Evolutionary conservation across 352 stramenopile species (phyloP).

Genomic region (Globisporangium heterothallicum): DNA sequence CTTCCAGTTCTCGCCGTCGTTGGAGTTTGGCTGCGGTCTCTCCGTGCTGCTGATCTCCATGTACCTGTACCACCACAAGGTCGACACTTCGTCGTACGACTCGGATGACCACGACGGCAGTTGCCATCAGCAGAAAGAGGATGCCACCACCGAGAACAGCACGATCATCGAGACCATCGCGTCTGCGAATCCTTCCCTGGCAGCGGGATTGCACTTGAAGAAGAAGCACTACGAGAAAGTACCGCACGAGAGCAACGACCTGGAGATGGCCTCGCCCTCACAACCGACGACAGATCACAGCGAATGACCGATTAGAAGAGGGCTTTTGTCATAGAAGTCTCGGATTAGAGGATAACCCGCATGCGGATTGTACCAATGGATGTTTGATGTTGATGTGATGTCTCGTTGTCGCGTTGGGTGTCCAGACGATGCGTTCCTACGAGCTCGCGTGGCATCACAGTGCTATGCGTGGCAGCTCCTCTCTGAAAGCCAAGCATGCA

Average conservation of each 20-base stretch:
- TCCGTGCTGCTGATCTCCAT: slow-evolving; percentile 80
- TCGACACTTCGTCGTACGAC: slow-evolving; percentile 20
- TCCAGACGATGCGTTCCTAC: too few species aligned
- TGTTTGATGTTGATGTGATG: too few species aligned
- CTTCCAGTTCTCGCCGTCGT: slow-evolving; percentile 74
- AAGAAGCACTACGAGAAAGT: slow-evolving; percentile 63
- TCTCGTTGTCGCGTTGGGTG: too few species aligned
- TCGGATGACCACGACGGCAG: slow-evolving; percentile 8
- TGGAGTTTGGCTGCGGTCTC: slow-evolving; percentile 81
- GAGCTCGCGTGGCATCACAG: too few species aligned
- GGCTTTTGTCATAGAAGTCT: too few species aligned
- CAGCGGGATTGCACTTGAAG: slow-evolving; percentile 34
- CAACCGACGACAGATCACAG: too few species aligned
- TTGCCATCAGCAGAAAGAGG: background rate
- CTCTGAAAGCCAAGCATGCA: too few species aligned
- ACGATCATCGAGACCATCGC: slow-evolving; percentile 1
- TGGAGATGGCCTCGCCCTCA: slow-evolving; percentile 36
- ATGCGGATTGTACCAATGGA: too few species aligned
- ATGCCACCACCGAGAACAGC: slow-evolving; percentile 2
- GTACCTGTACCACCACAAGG: slow-evolving; percentile 85
- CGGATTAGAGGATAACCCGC: too few species aligned
- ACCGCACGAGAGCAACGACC: slow-evolving; percentile 15
- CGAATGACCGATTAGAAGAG: too few species aligned
- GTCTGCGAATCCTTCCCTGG: slow-evolving; percentile 15
- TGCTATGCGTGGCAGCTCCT: too few species aligned